Evolutionary conservation across 306 rosid species (phyloP), one percentile per base, ranked within the genome.

Genomic region (Purshia tridentata): DNA sequence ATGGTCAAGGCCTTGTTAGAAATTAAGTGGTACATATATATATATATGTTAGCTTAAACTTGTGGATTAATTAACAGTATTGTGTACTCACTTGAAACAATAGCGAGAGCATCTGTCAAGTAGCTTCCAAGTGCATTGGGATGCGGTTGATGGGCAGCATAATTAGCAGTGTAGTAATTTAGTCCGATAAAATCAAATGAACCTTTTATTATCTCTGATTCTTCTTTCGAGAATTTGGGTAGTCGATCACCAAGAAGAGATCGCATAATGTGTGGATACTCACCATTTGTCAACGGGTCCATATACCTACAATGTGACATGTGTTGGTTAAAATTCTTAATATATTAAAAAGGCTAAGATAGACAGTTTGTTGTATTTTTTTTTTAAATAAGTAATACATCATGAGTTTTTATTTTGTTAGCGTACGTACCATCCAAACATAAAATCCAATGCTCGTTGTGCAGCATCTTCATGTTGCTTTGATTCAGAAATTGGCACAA

Each of bases 101-200:
- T 77, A 59, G 75, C 87, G 12, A 13, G 84, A 55, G 81, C 2
- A 57, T 86, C 97, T 2, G 85, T 40, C 11, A 70, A 0, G 60
- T 80, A 86, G 85, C 52, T 84, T 14, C 76, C 51, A 14, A 9
- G 64, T 12, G 19, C 75, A 60, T 64, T 60, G 6, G 49, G 53
- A 5, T 14, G 57, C 3, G 83, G 84, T 18, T 42, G 54, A 56
- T 84, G 52, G 13, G 78, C 50, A 7, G 84, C 89, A 62, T 83
- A 90, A 0, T 70, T 65, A 15, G 88, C 13, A 4, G 87, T 67
- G 74, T 90, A 88, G 60, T 88, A 86, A 64, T 90, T 90, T 1
- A 90, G n/a, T 19, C 93, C 91, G 66, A 90, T 54, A 55, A 90
- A 88, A 54, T 90, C 96, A 19, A 80, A 85, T 20, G 96, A 86